These are phyloP conservation scores for Pseudozyma flocculosa DNA, from an alignment of 1,284 basidiomycete genomes.

Conservation along the genomic window DNA sequence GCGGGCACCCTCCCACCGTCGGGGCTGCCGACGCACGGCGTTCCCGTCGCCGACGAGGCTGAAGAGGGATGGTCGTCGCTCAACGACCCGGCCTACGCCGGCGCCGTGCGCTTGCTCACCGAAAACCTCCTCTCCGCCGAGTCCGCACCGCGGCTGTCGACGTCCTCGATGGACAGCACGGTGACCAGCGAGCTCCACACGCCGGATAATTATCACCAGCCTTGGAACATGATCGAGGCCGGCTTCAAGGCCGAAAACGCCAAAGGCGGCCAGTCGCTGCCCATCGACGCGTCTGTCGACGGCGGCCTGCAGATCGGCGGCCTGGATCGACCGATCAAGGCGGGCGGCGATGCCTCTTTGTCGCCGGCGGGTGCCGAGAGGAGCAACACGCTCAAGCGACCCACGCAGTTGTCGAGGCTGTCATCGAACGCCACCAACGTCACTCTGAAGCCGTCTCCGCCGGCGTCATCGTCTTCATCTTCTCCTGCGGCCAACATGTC, in stretches of 20 bases:
- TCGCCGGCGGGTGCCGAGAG: background rate
- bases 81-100: background rate
- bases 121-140: slow-evolving; percentile 6
- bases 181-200: slow-evolving; percentile 32
- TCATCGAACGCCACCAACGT: slow-evolving; percentile 25
- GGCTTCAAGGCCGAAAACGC: slow-evolving; percentile 1
- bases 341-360: slow-evolving; percentile 2
- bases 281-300: background rate
- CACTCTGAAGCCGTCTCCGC: slow-evolving; percentile 12
- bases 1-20: background rate
- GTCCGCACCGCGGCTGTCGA: slow-evolving; percentile 33
- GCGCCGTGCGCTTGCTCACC: background rate
- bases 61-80: background rate
- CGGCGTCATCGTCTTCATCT: slow-evolving; percentile 12
- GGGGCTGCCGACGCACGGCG: too few relatives aligned
- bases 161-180: slow-evolving; percentile 35
- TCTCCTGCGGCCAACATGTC: background rate
- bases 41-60: background rate
- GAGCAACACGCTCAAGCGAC: slow-evolving; percentile 11
- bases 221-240: slow-evolving; percentile 11
- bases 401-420: slow-evolving; percentile 22
- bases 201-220: slow-evolving; percentile 25
- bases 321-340: slow-evolving; percentile 8
- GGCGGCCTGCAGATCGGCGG: slow-evolving; percentile 1
- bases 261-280: background rate